Evolutionary conservation across 805 yeast species (phyloP), one percentile per base, ranked within the genome.

Genomic region (Lipomyces kockii): DNA sequence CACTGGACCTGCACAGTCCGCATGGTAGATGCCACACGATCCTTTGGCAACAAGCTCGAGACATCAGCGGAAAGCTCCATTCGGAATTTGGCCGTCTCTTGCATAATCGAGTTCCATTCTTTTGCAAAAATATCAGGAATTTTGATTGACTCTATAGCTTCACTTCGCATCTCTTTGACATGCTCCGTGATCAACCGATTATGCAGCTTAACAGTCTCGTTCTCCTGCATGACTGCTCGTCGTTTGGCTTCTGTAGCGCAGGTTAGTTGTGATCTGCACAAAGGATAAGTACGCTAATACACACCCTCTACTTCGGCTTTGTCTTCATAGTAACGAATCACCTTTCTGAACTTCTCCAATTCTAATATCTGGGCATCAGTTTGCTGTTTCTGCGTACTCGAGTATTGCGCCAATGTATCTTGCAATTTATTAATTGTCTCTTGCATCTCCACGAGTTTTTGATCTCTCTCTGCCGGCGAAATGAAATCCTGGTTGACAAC

Each of bases 401-500:
- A 53, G 54, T 57, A 61, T 49, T 68, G 46, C 3, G 66, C 64
- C 39, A 76, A 65, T 9, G 76, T 66, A 11, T 63, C 61, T 64
- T 72, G 76, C 49, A 80, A 74, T 25, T 66, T 73, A 51, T 75
- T 75, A 68, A 82, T 76, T 66, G 78, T 79, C 34, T 73, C 73
- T 72, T 81, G 82, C 81, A 82, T 78, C 58, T 78, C 79, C 56
- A 73, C 77, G 14, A 82, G 70, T 49, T 77, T 76, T 51, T 76
- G 75, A 37, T 78, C 80, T 63, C 83, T 74, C 22, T 81, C 81
- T 3, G 77, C 79, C 2, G 76, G 76, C 12, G 78, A 77, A 12
- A 80, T 71, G 61, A 79, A 67, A 62, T 80, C 83, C 64, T 82
- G 82, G 73, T 86, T 85, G 64, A 83, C 75, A n/a, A 73, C 83